Evolutionary conservation across 306 rosid species (phyloP), one percentile per base, ranked within the genome.

Genomic region (Amphicarpaea edgeworthii): DNA sequence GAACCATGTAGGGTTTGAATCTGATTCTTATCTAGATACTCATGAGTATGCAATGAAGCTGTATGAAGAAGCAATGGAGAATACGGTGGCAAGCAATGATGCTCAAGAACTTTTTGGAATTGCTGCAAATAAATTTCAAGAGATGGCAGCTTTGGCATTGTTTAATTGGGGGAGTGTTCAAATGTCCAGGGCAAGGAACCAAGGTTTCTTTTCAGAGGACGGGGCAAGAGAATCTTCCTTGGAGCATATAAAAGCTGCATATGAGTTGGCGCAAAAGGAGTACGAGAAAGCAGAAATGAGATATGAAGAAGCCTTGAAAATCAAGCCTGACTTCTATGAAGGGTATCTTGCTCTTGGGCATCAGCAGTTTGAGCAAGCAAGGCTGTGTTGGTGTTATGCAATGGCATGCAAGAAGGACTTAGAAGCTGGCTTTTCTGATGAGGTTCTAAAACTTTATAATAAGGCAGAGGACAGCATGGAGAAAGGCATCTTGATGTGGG

Each of bases 401-500:
- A 54, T 84, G 55, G 93, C 89, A 28, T 73, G 83, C 80, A 87
- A 88, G 57, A 79, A 85, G 55, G 79, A 85, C 61, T 64, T 89
- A 70, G 87, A 80, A 68, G 74, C 72, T 43, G 86, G 76, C 19
- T 80, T 87, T 85, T 84, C 91, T 11, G 69, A 83, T 1, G 96
- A 92, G 90, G 92, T 90, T 59, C 83, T 90, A n/a, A 87, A 74
- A 64, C 91, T 88, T 59, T 92, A 92, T 70, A 90, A 92, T 84
- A 92, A 85, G 89, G 96, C 97, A 7, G 97, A 90, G 85, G 93
- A 90, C 64, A 85, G 88, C 87, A 90, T 92, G 92, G 96, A 92
- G 72, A 87, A 82, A 75, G 97, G 97, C 55, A 85, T 85, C 88
- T 21, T 81, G 67, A 87, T 85, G 93, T 88, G 92, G 97, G 97